A percentile compares a stretch with the other conserved stretches of the same genome.
These are phyloP conservation scores for Didymosphaeria variabile DNA, from an alignment of 2,329 filamentous ascomycete genomes.

Conservation along the genomic window DNA sequence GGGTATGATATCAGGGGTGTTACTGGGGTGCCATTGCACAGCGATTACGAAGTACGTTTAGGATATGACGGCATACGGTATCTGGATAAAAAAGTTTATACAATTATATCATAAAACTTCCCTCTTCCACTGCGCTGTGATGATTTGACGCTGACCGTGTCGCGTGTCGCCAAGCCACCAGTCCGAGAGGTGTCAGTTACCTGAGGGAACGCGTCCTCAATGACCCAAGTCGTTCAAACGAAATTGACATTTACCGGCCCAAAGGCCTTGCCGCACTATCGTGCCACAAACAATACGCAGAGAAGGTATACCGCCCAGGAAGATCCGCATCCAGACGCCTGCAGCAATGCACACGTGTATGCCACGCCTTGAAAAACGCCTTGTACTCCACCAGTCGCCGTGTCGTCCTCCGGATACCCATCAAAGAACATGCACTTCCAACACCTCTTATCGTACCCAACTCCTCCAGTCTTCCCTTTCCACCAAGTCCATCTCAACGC, in stretches of 20 bases:
- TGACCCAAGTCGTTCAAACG: no score
- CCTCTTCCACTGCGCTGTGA: not conserved
- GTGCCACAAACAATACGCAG: not conserved
- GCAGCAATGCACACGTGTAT: not conserved
- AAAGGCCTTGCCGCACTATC: not conserved
- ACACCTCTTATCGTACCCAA: not conserved
- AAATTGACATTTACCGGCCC: not conserved
- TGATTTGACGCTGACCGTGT: no score
- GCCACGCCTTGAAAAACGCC: not conserved
- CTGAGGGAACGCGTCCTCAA: no score
- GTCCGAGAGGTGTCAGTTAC: no score
- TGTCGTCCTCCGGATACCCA: no score
- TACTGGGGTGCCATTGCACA: not conserved
- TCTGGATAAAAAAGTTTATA: constrained; percentile 13
- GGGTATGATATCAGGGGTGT: no score
- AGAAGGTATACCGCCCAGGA: not conserved
- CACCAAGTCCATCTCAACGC: not conserved
- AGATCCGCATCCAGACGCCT: not conserved
- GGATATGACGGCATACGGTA: constrained; percentile 5
- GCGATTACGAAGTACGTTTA: not conserved
- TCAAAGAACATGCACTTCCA: no score
- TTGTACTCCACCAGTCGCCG: no score
- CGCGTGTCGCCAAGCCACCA: no score
- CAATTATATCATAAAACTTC: not conserved
- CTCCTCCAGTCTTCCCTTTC: not conserved